A percentile compares a stretch with the other conserved stretches of the same genome.
phyloP scores from a whole-genome alignment of 306 rosid species.

The Acacia melanoxylon region DNA sequence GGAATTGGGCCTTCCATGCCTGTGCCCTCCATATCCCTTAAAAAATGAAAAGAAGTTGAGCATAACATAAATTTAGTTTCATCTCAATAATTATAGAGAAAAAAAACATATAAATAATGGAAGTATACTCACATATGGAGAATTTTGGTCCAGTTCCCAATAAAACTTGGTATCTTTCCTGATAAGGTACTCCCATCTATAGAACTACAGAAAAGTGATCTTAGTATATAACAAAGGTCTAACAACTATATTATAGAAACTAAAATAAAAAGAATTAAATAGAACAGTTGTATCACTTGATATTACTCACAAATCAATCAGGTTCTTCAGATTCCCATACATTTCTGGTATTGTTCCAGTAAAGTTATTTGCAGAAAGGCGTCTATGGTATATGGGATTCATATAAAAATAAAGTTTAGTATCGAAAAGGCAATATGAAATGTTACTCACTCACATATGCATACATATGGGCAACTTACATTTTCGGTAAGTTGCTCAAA shows the following conservation, averaged over 20 bases:
- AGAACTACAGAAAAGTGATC: conserved; percentile 50
- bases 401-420: conserved; percentile 10
- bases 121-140: conserved; percentile 48
- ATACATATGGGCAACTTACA: conserved; percentile 42
- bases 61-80: not conserved
- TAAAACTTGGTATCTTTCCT: conserved; percentile 60
- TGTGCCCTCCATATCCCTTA: conserved; percentile 76
- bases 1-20: conserved; percentile 79
- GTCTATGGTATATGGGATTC: conserved; percentile 35
- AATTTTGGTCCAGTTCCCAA: conserved; percentile 74
- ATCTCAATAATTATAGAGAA: conserved; percentile 7
- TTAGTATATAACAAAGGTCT: not conserved
- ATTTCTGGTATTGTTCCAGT: conserved; percentile 63
- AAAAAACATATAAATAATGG: conserved; percentile 3
- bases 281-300: not conserved
- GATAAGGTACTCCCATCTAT: conserved; percentile 69
- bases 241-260: not conserved
- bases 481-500: conserved; percentile 41
- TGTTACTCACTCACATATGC: not conserved
- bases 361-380: conserved; percentile 60
- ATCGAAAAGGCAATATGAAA: not conserved
- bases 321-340: conserved; percentile 55
- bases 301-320: conserved; percentile 60
- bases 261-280: not conserved
- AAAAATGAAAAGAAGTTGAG: not conserved